These are phyloP conservation scores for Apiospora marii DNA, from an alignment of 2,329 filamentous ascomycete species.

Conservation along the genomic window DNA sequence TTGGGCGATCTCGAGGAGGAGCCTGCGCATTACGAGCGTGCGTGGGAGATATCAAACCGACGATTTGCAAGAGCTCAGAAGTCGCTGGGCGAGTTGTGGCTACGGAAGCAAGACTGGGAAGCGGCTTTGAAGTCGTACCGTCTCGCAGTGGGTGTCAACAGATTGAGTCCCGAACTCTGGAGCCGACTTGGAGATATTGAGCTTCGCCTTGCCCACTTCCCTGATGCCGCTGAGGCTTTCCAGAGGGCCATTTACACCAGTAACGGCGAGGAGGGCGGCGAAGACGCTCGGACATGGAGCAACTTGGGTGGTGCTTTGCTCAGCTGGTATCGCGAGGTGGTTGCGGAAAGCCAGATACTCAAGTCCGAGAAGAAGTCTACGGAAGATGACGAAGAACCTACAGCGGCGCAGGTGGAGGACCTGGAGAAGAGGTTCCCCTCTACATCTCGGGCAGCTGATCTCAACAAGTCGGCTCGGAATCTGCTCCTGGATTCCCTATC, in stretches of 20 bases:
- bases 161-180: conserved; percentile 85
- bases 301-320: conserved; percentile 89
- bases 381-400: conserved; percentile 32
- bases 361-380: conserved; percentile 32
- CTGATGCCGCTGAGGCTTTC: conserved; percentile 84
- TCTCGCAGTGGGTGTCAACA: conserved; percentile 79
- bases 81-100: conserved; percentile 81
- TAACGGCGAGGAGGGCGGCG: conserved; percentile 73
- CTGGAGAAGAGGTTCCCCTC: conserved; percentile 37
- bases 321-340: conserved; percentile 67
- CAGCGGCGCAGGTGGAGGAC: conserved; percentile 22
- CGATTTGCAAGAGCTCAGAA: conserved; percentile 89
- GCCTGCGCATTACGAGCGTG: conserved; percentile 77
- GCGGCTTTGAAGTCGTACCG: conserved; percentile 81
- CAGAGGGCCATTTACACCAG: conserved; percentile 76
- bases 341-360: conserved; percentile 46
- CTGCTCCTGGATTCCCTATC: conserved; percentile 78
- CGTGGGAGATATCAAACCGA: conserved; percentile 84
- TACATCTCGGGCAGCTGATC: conserved; percentile 40
- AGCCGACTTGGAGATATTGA: conserved; percentile 89
- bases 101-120: conserved; percentile 69
- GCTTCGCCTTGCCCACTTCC: conserved; percentile 78
- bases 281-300: conserved; percentile 92
- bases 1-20: conserved; percentile 87
- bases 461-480: conserved; percentile 59